Conservation (phyloP, 2,329 filamentous ascomycete species). For the Stagonosporopsis vannaccii region DNA sequence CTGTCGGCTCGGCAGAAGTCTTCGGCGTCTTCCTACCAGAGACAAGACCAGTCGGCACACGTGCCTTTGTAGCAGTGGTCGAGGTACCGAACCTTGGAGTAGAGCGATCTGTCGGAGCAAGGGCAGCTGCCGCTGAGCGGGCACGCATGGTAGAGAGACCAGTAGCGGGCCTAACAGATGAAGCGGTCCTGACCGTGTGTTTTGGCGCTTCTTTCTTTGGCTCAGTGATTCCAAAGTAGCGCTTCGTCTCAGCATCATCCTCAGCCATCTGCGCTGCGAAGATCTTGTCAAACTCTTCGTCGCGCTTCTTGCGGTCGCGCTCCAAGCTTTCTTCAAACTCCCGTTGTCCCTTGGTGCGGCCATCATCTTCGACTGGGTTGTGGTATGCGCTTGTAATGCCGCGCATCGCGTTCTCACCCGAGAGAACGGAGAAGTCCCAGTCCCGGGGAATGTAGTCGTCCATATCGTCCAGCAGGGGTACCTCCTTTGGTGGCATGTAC, state of each 20-base stretch:
- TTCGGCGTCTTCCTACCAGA: conserved; percentile 51
- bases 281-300: conserved; percentile 72
- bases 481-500: conserved; percentile 80
- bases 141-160: conserved; percentile 63
- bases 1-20: conserved; percentile 54
- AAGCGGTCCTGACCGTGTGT: conserved; percentile 16
- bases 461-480: conserved; percentile 70
- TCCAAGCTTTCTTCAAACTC: conserved; percentile 59
- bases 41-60: conserved; percentile 44
- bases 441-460: conserved; percentile 67
- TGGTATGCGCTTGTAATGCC: conserved; percentile 61
- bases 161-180: conserved; percentile 17
- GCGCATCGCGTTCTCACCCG: conserved; percentile 60
- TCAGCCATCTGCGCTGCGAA: conserved; percentile 66
- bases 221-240: conserved; percentile 38
- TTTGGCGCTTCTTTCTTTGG: conserved; percentile 38
- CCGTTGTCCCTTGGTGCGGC: conserved; percentile 68
- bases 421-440: conserved; percentile 60
- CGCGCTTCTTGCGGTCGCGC: conserved; percentile 60
- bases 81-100: conserved; percentile 51
- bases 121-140: conserved; percentile 56
- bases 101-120: conserved; percentile 38
- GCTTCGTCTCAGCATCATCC: conserved; percentile 58
- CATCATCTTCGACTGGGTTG: conserved; percentile 70
- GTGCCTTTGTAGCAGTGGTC: conserved; percentile 50